phyloP scores from a whole-genome alignment of 305 asterid genomes.

The Fraxinus baroniana region DNA sequence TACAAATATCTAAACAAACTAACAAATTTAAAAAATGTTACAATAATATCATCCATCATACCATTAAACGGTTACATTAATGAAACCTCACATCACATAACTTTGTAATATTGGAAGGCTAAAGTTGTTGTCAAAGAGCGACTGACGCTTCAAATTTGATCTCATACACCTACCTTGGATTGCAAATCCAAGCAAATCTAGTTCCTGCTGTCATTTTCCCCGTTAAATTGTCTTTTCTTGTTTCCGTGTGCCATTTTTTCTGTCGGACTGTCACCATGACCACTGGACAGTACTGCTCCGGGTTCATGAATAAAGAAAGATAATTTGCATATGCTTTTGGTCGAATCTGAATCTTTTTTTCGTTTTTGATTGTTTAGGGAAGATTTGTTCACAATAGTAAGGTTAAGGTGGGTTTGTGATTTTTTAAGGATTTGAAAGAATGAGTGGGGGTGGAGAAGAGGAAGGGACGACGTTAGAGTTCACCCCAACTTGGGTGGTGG shows the following conservation, averaged over 20 bases:
- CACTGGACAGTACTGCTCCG: not conserved
- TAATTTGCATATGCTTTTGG: not conserved
- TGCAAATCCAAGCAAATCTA: not conserved
- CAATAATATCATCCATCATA: not conserved
- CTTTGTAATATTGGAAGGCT: not conserved
- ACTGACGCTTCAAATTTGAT: slow-evolving; percentile 26
- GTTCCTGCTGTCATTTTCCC: not conserved
- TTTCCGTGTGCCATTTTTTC: not conserved
- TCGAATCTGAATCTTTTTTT: not conserved
- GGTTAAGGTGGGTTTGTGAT: not conserved
- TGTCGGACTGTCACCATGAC: not conserved
- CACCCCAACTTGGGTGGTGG: slow-evolving; percentile 97
- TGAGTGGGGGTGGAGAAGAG: slow-evolving; percentile 71
- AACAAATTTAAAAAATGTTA: too few species aligned
- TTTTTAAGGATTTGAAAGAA: slow-evolving; percentile 27
- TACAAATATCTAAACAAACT: not conserved
- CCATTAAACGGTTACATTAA: not conserved
- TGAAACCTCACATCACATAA: not conserved
- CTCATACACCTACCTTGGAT: not conserved
- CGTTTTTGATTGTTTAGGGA: not conserved
- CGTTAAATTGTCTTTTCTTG: not conserved
- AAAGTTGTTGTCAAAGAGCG: not conserved
- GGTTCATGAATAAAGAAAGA: not conserved
- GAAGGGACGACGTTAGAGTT: slow-evolving; percentile 68
- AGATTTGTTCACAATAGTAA: not conserved